Conservation (phyloP, 106 monocot genomes). For the Acorus gramineus region DNA sequence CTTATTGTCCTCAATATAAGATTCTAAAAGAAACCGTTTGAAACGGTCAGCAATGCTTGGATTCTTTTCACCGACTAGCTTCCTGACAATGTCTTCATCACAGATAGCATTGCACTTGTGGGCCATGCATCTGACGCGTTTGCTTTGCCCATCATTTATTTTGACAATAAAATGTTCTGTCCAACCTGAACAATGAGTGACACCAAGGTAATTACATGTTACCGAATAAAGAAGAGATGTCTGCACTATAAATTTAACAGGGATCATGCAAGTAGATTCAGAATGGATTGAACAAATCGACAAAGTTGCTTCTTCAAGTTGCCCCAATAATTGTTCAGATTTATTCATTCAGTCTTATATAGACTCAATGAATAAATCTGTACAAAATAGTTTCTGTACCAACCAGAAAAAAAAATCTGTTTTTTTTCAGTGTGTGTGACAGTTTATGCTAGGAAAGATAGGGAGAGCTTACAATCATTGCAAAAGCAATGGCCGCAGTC, state of each 20-base stretch:
- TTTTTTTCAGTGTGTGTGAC: no score
- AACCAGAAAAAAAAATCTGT: no score
- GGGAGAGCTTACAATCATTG: slow-evolving; percentile 55
- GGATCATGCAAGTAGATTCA: no score
- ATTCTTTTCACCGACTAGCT: slow-evolving; percentile 43
- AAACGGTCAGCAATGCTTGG: slow-evolving; percentile 74
- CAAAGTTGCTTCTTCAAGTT: no score
- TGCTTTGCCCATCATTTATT: slow-evolving; percentile 78
- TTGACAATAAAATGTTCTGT: slow-evolving; percentile 81
- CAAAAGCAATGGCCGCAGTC: slow-evolving; percentile 75
- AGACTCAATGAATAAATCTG: no score
- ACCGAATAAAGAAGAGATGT: no score
- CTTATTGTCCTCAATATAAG: slow-evolving; percentile 93
- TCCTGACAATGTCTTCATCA: slow-evolving; percentile 61
- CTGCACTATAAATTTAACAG: no score
- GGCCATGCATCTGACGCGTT: slow-evolving; percentile 75
- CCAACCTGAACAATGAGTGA: slow-evolving; percentile 51
- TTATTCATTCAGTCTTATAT: no score
- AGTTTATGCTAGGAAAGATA: neutral
- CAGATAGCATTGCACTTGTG: slow-evolving; percentile 68
- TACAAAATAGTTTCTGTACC: no score
- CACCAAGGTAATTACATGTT: no score
- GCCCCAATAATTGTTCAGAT: no score
- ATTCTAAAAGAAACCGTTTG: slow-evolving; percentile 80
- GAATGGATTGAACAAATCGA: no score